Evolutionary conservation across 306 rosid species (phyloP).

Genomic region (Sesbania bispinosa): DNA sequence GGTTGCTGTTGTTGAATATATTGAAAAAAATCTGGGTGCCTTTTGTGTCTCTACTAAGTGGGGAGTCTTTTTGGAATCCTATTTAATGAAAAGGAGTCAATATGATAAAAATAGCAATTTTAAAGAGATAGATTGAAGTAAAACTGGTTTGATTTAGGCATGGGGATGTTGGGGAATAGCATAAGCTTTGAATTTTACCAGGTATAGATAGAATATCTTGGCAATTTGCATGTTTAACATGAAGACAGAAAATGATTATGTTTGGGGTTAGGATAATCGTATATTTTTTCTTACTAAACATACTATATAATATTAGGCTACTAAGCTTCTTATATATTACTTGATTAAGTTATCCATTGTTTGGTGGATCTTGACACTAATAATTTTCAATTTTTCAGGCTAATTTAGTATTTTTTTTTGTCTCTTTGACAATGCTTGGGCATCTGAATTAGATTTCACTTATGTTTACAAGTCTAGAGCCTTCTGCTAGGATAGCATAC

Average conservation of each 20-base stretch:
- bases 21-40: neutral
- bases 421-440: neutral
- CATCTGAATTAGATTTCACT: no score
- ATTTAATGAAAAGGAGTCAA: no score
- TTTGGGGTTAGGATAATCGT: neutral
- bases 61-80: neutral
- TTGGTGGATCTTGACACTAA: neutral
- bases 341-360: neutral
- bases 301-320: neutral
- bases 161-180: neutral
- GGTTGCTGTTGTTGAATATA: neutral
- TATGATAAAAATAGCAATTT: neutral
- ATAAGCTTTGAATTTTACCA: neutral
- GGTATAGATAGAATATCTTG: neutral
- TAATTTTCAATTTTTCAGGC: neutral
- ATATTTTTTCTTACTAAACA: neutral
- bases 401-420: neutral
- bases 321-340: neutral
- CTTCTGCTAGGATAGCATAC: neutral
- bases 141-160: neutral
- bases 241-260: neutral
- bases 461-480: neutral
- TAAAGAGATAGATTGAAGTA: neutral
- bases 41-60: conserved; percentile 7
- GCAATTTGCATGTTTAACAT: neutral